A percentile compares a stretch with the other conserved stretches of the same genome.
phyloP scores from a whole-genome alignment of 73 alveolate species.

The Breviolum minutum region DNA sequence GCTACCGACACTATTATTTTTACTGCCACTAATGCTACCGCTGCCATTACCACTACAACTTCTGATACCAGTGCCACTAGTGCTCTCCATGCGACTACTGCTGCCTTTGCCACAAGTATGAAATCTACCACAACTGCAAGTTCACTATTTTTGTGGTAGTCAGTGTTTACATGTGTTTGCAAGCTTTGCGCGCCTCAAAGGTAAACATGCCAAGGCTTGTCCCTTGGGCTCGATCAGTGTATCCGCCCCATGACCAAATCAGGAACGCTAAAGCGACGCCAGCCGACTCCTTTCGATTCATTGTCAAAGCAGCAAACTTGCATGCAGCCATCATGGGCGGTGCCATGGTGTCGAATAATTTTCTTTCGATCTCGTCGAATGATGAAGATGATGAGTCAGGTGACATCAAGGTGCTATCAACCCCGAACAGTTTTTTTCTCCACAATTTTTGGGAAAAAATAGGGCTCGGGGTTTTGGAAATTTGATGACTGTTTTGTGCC shows the following conservation, averaged over 20 bases:
- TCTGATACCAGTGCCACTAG: background rate
- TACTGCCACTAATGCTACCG: background rate
- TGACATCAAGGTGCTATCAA: too few species aligned
- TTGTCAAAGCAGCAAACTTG: background rate
- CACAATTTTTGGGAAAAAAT: too few species aligned
- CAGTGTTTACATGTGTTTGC: too few species aligned
- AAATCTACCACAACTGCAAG: background rate
- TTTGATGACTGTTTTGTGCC: too few species aligned
- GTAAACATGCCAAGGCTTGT: too few species aligned
- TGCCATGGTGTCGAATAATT: too few species aligned
- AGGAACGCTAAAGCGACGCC: slow-evolving; percentile 1
- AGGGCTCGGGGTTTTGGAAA: too few species aligned
- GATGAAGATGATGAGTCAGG: too few species aligned
- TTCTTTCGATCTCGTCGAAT: too few species aligned
- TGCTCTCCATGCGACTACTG: background rate
- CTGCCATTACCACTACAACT: background rate
- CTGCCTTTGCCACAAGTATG: background rate
- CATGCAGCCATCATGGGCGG: background rate
- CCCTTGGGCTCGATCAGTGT: background rate
- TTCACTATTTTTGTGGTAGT: background rate
- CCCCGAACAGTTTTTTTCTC: too few species aligned
- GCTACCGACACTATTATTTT: background rate
- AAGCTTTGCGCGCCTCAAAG: too few species aligned
- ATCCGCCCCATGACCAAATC: background rate
- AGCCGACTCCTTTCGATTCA: background rate